These are phyloP conservation scores for Plantago coronopus DNA, from an alignment of 305 asterid species.

Conservation along the genomic window DNA sequence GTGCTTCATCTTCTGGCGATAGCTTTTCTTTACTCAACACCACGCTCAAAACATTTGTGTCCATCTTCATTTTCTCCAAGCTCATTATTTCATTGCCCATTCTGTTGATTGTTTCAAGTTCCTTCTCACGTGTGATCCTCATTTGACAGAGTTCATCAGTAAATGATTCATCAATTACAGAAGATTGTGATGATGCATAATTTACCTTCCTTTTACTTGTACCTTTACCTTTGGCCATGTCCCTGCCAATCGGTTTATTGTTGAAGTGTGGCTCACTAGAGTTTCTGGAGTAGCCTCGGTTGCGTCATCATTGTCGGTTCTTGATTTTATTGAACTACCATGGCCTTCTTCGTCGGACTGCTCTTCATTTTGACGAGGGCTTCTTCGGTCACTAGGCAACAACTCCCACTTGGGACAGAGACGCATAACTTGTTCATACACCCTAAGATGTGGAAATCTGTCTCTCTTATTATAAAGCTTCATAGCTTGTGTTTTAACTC, in stretches of 20 bases:
- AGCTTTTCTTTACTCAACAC: not conserved
- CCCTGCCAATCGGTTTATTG: slow-evolving; percentile 2
- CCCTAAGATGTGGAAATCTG: no score
- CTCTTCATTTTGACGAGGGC: not conserved
- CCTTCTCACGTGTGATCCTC: not conserved
- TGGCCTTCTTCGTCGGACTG: slow-evolving; percentile 9
- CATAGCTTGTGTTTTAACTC: slow-evolving; percentile 1
- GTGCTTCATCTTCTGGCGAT: not conserved
- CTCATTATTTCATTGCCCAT: not conserved
- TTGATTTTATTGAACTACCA: not conserved
- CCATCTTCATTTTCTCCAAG: not conserved
- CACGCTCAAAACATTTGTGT: not conserved
- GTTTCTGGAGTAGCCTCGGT: not conserved
- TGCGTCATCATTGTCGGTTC: not conserved
- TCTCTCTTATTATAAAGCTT: not conserved
- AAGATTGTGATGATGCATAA: not conserved
- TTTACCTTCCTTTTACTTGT: not conserved
- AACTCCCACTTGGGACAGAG: slow-evolving; percentile 10
- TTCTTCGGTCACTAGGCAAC: not conserved
- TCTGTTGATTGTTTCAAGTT: not conserved
- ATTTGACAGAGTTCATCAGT: not conserved
- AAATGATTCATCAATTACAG: not conserved
- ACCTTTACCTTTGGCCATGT: not conserved
- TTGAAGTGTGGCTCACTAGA: not conserved
- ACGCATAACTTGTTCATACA: slow-evolving; percentile 5